phyloP scores from a whole-genome alignment of 352 stramenopile species.

The Globisporangium nagaii region DNA sequence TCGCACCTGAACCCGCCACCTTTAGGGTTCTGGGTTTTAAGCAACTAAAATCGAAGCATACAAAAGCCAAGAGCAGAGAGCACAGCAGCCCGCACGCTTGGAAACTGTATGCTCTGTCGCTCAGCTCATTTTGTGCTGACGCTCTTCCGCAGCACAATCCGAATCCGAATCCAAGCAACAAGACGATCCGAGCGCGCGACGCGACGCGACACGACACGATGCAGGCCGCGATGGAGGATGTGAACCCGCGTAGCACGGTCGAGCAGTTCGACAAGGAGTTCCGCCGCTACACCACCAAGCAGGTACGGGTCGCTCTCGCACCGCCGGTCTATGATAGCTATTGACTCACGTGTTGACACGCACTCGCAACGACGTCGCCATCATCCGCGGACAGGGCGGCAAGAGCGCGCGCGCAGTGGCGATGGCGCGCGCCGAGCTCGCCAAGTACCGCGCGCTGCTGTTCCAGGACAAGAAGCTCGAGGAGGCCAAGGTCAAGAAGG shows the following conservation, averaged over 20 bases:
- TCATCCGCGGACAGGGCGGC: constrained; percentile 42
- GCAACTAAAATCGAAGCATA: too few species aligned
- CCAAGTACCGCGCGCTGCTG: constrained; percentile 72
- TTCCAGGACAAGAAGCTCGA: constrained; percentile 86
- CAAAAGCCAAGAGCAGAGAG: too few species aligned
- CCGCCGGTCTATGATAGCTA: too few species aligned
- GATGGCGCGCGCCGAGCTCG: constrained; percentile 72
- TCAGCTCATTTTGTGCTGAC: too few species aligned
- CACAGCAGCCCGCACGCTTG: too few species aligned
- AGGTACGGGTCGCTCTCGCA: constrained; percentile 26
- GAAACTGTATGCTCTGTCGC: too few species aligned
- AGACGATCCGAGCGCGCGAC: too few species aligned
- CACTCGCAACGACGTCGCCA: not conserved
- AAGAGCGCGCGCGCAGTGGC: constrained; percentile 70
- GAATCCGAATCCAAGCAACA: too few species aligned
- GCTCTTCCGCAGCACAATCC: not conserved
- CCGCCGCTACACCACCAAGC: constrained; percentile 81
- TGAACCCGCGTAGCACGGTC: constrained; percentile 23
- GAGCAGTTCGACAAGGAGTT: constrained; percentile 87
- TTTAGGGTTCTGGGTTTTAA: too few species aligned
- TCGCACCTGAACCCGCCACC: too few species aligned
- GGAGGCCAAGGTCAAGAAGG: constrained; percentile 58
- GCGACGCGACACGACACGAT: too few species aligned
- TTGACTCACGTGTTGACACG: not conserved
- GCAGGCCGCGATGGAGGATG: constrained; percentile 8